Conservation (phyloP, 2,329 filamentous ascomycete species). For the Clarireedia paspali region DNA sequence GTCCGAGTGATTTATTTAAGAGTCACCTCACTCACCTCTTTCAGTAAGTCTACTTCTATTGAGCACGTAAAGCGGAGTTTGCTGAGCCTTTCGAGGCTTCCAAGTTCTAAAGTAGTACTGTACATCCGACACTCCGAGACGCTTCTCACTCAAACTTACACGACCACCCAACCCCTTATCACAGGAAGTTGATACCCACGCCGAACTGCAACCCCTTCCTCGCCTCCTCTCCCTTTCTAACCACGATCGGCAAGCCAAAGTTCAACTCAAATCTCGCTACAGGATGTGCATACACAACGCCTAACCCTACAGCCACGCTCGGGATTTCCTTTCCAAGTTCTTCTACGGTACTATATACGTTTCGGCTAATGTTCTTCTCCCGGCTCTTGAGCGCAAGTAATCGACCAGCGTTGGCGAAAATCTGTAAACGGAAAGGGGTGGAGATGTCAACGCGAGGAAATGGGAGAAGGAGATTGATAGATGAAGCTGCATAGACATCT, state of each 20-base stretch:
- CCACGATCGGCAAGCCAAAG: constrained; percentile 78
- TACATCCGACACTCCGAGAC: too few species aligned
- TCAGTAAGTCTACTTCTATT: too few species aligned
- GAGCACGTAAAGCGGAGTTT: too few species aligned
- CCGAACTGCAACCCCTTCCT: constrained; percentile 91
- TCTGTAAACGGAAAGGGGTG: constrained; percentile 76
- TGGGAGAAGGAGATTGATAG: constrained; percentile 77
- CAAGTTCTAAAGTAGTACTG: too few species aligned
- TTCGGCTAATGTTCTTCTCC: constrained; percentile 20
- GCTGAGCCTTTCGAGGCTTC: too few species aligned
- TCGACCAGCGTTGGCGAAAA: constrained; percentile 86
- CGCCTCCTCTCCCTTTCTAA: constrained; percentile 75
- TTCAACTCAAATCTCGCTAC: constrained; percentile 93
- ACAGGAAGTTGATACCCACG: constrained; percentile 95
- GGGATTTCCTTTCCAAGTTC: constrained; percentile 71
- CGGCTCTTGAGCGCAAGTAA: constrained; percentile 64
- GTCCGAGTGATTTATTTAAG: too few species aligned
- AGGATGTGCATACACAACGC: constrained; percentile 90
- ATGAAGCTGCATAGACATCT: constrained; percentile 84
- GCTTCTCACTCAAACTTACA: too few species aligned
- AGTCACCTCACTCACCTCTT: too few species aligned
- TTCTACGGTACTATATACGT: constrained; percentile 50
- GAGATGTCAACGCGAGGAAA: constrained; percentile 75
- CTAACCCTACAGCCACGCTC: constrained; percentile 78
- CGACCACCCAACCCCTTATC: constrained; percentile 25